These are phyloP conservation scores for Corynascus novoguineensis DNA, from an alignment of 495 filamentous ascomycete species.

Conservation along the genomic window DNA sequence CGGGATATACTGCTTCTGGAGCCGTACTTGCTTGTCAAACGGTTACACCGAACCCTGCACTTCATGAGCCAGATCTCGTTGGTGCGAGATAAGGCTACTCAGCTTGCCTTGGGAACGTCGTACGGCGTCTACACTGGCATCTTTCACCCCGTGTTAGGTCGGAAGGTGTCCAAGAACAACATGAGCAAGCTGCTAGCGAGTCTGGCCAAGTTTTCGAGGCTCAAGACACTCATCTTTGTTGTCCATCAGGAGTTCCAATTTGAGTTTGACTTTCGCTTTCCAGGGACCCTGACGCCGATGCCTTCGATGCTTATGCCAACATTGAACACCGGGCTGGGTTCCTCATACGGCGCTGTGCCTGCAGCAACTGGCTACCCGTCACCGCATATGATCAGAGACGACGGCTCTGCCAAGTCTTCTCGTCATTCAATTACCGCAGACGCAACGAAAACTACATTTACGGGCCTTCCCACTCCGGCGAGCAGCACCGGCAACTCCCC, in stretches of 20 bases:
- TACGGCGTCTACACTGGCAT: conserved; percentile 44
- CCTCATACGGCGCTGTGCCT: neutral
- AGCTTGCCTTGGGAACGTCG: conserved; percentile 43
- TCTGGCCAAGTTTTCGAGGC: conserved; percentile 39
- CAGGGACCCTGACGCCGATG: conserved; percentile 26
- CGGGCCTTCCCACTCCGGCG: neutral
- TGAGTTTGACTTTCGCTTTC: conserved; percentile 37
- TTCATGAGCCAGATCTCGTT: conserved; percentile 45
- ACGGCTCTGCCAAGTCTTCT: neutral
- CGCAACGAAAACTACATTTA: neutral
- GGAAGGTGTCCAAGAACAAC: conserved; percentile 45
- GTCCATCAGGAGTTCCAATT: conserved; percentile 47
- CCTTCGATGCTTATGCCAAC: neutral
- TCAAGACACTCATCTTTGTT: conserved; percentile 40
- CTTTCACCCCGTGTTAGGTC: conserved; percentile 42
- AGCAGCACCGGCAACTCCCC: neutral
- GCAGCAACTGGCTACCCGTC: conserved; percentile 9
- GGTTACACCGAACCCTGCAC: conserved; percentile 42
- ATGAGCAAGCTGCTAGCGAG: conserved; percentile 41
- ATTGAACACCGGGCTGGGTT: neutral
- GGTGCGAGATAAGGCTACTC: conserved; percentile 39
- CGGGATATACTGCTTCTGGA: conserved; percentile 47
- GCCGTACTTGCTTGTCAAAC: conserved; percentile 45
- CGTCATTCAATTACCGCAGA: neutral
- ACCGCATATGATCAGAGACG: conserved; percentile 2